A percentile compares a stretch with the other conserved stretches of the same genome.
These are phyloP conservation scores for Vitis hybrid DNA, from an alignment of 177 flowering plant genomes.

Conservation along the genomic window DNA sequence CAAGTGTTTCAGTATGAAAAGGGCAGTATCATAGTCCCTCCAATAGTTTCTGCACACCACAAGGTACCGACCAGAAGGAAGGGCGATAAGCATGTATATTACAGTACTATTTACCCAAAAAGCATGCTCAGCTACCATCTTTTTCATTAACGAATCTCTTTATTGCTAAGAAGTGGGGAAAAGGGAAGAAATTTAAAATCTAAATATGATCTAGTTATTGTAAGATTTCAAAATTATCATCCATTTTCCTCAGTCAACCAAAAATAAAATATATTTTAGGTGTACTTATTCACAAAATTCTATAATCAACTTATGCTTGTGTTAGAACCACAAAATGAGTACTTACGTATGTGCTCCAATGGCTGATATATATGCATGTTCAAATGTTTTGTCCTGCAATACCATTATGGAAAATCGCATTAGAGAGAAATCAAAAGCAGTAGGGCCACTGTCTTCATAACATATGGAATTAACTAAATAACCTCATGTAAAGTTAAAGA, in stretches of 20 bases:
- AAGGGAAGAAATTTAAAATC: no score
- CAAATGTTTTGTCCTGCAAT: constrained; percentile 90
- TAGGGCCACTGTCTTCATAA: background rate
- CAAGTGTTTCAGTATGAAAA: constrained; percentile 82
- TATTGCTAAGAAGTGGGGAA: background rate
- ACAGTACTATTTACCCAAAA: background rate
- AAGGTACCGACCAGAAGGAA: background rate
- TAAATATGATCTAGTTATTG: no score
- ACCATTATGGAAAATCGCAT: background rate
- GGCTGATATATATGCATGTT: constrained; percentile 79
- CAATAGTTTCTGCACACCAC: constrained; percentile 74
- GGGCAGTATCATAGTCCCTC: constrained; percentile 93
- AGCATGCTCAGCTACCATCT: background rate
- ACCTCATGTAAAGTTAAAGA: no score
- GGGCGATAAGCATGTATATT: background rate
- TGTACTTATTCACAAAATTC: no score
- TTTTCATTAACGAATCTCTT: background rate
- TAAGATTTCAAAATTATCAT: no score
- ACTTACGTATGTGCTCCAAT: constrained; percentile 95
- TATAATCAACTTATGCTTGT: background rate
- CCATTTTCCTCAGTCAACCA: background rate
- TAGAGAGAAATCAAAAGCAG: background rate
- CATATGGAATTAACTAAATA: background rate
- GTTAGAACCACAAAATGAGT: background rate
- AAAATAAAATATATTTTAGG: background rate